A percentile compares a stretch with the other conserved stretches of the same genome.
Evolutionary conservation across 306 rosid genomes (phyloP).

Genomic region (Prinsepia uniflora): DNA sequence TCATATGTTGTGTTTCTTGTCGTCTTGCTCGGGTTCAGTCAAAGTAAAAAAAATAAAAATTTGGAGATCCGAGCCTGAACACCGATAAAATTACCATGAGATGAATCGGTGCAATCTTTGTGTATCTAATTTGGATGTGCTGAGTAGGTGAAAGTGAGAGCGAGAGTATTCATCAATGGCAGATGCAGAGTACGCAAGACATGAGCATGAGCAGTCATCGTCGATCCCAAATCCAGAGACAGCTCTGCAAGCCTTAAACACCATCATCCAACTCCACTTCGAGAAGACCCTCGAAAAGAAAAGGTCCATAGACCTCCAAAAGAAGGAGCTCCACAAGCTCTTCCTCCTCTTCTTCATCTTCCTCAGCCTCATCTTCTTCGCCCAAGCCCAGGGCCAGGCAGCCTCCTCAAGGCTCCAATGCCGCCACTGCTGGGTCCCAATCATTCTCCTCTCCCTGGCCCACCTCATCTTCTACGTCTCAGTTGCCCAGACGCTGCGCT

Average conservation of each 20-base stretch:
- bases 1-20: too few species aligned
- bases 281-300: constrained; percentile 91
- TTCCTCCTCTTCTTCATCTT: constrained; percentile 81
- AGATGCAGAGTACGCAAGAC: constrained; percentile 39
- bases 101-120: too few species aligned
- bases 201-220: constrained; percentile 34
- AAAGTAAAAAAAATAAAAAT: too few species aligned
- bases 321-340: constrained; percentile 73
- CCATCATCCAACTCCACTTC: constrained; percentile 87
- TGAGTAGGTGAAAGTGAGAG: too few species aligned
- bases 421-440: constrained; percentile 93
- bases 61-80: too few species aligned
- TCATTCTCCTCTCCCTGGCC: constrained; percentile 68
- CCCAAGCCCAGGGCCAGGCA: constrained; percentile 23
- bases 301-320: constrained; percentile 78
- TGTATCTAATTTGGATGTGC: too few species aligned
- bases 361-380: constrained; percentile 46
- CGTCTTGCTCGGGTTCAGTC: too few species aligned
- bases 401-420: constrained; percentile 63
- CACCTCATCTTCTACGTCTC: constrained; percentile 87
- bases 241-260: constrained; percentile 74
- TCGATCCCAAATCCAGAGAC: constrained; percentile 46
- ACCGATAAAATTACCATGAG: too few species aligned
- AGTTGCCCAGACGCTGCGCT: constrained; percentile 77
- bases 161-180: constrained; percentile 35